Percentiles rank a stretch among this genome's conserved stretches.
phyloP scores from a whole-genome alignment of 2,329 filamentous ascomycete genomes.

The Epichloe elymi region DNA sequence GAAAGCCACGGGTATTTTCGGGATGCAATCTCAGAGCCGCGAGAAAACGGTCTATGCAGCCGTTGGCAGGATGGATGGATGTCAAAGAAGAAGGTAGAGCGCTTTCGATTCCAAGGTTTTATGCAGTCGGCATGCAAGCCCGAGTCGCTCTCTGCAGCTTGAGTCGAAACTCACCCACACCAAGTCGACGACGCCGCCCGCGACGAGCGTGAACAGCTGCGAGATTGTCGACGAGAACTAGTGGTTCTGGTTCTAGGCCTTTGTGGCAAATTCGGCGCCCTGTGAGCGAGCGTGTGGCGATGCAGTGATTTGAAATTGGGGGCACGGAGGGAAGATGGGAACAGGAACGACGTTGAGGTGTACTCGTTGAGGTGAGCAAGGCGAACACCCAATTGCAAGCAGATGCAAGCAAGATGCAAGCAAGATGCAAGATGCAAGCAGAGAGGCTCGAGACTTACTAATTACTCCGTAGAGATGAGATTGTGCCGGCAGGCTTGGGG shows the following conservation, averaged over 20 bases:
- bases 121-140: background rate
- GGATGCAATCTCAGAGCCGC: background rate
- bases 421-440: no score
- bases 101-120: background rate
- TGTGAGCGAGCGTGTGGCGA: conserved; percentile 1
- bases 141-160: background rate
- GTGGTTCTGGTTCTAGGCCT: background rate
- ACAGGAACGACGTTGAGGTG: background rate
- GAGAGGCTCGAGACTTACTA: no score
- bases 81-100: background rate
- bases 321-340: background rate
- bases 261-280: background rate
- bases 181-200: background rate
- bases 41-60: background rate
- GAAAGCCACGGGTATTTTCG: background rate
- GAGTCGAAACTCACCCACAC: background rate
- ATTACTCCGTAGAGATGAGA: no score
- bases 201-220: background rate
- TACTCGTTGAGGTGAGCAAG: background rate
- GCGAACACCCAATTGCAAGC: no score
- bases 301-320: background rate
- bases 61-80: background rate
- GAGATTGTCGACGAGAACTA: background rate
- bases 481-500: no score
- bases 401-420: no score